A percentile compares a stretch with the other conserved stretches of the same genome.
These are phyloP conservation scores for Podosphaera fusca DNA, from an alignment of 2,329 filamentous ascomycete genomes.

Conservation along the genomic window DNA sequence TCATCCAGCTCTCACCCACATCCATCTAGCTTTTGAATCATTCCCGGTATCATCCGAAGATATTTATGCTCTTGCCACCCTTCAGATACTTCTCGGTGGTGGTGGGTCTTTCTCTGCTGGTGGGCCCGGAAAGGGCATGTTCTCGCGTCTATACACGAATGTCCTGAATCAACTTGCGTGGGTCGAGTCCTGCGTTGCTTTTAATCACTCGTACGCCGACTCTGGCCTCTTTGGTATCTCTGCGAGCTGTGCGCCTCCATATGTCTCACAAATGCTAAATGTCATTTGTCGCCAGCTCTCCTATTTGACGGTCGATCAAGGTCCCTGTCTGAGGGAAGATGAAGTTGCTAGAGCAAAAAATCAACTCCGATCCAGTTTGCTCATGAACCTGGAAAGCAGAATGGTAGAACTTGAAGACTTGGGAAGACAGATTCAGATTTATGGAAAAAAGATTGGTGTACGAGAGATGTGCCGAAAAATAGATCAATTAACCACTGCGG, in stretches of 20 bases:
- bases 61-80: constrained; percentile 85
- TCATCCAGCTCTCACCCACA: constrained; percentile 64
- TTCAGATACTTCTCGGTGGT: constrained; percentile 87
- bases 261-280: constrained; percentile 67
- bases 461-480: constrained; percentile 83
- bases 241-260: constrained; percentile 57
- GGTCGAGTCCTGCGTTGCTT: constrained; percentile 88
- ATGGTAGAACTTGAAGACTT: constrained; percentile 97
- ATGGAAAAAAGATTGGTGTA: constrained; percentile 76
- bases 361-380: constrained; percentile 65
- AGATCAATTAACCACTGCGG: constrained; percentile 53
- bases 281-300: constrained; percentile 85
- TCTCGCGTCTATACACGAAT: constrained; percentile 90
- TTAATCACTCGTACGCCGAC: constrained; percentile 95
- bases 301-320: constrained; percentile 50
- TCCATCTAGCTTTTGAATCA: constrained; percentile 89
- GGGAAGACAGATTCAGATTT: constrained; percentile 87
- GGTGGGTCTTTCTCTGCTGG: constrained; percentile 93
- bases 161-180: constrained; percentile 93
- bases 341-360: constrained; percentile 94
- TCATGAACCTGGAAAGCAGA: constrained; percentile 93
- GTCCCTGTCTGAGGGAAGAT: constrained; percentile 42
- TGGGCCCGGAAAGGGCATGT: constrained; percentile 97
- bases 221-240: constrained; percentile 88
- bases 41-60: constrained; percentile 75